Percentiles rank a stretch among this genome's conserved stretches.
phyloP scores from a whole-genome alignment of 306 rosid species.

The Parietaria judaica region DNA sequence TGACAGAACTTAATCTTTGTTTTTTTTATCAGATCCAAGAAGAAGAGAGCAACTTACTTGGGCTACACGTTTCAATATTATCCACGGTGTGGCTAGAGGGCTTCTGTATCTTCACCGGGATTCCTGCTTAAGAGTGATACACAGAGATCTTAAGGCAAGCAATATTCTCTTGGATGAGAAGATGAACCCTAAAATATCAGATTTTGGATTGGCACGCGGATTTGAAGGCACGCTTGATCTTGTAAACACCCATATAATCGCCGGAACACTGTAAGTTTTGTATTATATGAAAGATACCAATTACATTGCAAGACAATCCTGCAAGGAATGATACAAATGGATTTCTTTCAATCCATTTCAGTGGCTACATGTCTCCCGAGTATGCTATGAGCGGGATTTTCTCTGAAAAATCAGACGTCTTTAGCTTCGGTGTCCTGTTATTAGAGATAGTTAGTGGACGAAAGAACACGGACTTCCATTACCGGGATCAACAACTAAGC shows the following conservation, averaged over 20 bases:
- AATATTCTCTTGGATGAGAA: constrained; percentile 23
- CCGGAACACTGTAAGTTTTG: constrained; percentile 28
- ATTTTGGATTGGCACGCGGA: constrained; percentile 29
- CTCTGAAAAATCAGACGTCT: constrained; percentile 27
- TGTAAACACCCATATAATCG: constrained; percentile 20
- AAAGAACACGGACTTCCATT: constrained; percentile 19
- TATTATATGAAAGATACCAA: not conserved
- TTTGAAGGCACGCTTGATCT: constrained; percentile 5
- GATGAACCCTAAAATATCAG: constrained; percentile 32
- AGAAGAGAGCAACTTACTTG: constrained; percentile 13
- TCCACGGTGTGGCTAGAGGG: constrained; percentile 22
- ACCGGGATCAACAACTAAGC: not conserved
- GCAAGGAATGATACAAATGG: not conserved
- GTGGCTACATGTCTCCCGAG: constrained; percentile 33
- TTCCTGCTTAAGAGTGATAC: constrained; percentile 17
- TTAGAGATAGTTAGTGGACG: constrained; percentile 25
- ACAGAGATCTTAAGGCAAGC: constrained; percentile 25
- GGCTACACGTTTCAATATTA: constrained; percentile 15
- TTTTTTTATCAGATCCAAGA: constrained; percentile 3
- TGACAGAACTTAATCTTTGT: no score
- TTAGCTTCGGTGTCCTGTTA: constrained; percentile 27
- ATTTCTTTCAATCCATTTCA: not conserved
- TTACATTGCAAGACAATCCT: not conserved
- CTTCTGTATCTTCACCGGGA: constrained; percentile 26
- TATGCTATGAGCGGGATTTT: constrained; percentile 19